Conservation (phyloP, 1,139 yeast species). For the Kurtzmaniella quercitrusa region DNA sequence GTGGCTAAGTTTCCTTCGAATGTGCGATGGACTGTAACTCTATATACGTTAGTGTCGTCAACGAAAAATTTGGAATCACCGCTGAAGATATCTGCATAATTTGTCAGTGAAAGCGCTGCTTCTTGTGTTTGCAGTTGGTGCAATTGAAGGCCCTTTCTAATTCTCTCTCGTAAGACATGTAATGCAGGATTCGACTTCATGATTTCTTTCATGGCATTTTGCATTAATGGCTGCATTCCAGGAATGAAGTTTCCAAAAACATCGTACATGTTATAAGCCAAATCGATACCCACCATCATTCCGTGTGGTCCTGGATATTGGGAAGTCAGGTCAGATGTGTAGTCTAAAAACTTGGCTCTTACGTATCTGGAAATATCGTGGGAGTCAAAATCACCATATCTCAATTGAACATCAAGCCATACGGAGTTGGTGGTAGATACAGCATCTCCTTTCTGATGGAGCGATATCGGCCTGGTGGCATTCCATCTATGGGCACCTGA, state of each 20-base stretch:
- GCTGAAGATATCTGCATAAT: conserved; percentile 86
- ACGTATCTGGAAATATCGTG: conserved; percentile 95
- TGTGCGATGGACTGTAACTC: conserved; percentile 91
- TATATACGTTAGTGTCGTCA: conserved; percentile 89
- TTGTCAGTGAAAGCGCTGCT: conserved; percentile 82
- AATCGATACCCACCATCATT: conserved; percentile 81
- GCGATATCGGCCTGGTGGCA: conserved; percentile 75
- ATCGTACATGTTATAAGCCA: conserved; percentile 94
- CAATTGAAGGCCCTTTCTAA: conserved; percentile 88
- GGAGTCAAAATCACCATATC: conserved; percentile 97
- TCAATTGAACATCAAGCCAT: conserved; percentile 93
- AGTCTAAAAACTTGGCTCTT: conserved; percentile 87
- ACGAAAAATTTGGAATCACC: conserved; percentile 79
- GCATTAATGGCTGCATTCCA: conserved; percentile 84
- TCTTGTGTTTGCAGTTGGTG: conserved; percentile 94
- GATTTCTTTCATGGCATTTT: conserved; percentile 88
- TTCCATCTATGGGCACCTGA: conserved; percentile 80
- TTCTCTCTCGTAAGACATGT: conserved; percentile 86
- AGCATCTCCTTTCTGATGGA: conserved; percentile 55
- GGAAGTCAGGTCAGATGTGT: conserved; percentile 81
- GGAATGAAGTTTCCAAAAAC: conserved; percentile 98
- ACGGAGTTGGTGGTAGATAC: conserved; percentile 59
- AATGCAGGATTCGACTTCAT: conserved; percentile 95
- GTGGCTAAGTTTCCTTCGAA: conserved; percentile 91
- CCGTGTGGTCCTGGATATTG: conserved; percentile 95